Percentiles rank a stretch among this genome's conserved stretches.
phyloP scores from a whole-genome alignment of 2,329 filamentous ascomycete species.

The Meredithiella fracta region DNA sequence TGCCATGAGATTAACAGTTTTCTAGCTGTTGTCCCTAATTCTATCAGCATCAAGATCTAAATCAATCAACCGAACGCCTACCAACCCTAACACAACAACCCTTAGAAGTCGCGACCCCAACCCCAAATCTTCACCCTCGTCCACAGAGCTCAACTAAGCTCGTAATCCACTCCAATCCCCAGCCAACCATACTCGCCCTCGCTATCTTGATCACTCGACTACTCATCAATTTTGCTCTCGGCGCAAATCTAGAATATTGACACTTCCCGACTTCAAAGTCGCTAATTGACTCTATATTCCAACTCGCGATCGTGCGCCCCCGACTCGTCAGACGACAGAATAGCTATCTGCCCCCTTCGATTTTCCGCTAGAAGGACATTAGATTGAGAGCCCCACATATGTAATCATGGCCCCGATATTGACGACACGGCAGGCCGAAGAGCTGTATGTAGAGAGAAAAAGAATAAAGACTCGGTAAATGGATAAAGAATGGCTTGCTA shows the following conservation, averaged over 20 bases:
- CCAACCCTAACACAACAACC: neutral
- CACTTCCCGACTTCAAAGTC: too few species aligned
- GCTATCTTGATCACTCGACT: neutral
- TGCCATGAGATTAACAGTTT: too few species aligned
- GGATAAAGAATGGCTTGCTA: slow-evolving; percentile 15
- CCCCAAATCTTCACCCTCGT: neutral
- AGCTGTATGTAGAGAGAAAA: slow-evolving; percentile 50
- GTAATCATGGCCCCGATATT: slow-evolving; percentile 53
- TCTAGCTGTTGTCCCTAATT: too few species aligned
- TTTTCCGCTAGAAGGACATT: neutral
- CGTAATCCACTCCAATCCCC: neutral
- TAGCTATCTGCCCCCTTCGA: neutral
- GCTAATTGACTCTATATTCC: too few species aligned
- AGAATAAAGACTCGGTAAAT: too few species aligned
- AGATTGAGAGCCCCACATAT: neutral
- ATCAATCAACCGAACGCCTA: too few species aligned
- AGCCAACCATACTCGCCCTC: neutral
- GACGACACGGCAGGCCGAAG: slow-evolving; percentile 68
- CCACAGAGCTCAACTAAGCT: neutral
- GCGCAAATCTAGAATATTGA: neutral
- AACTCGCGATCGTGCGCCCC: too few species aligned
- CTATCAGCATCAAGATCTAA: too few species aligned
- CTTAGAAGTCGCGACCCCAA: neutral
- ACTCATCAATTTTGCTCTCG: neutral
- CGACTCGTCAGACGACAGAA: neutral